These are phyloP conservation scores for Schizothecium vesticola DNA, from an alignment of 495 filamentous ascomycete species.

Conservation along the genomic window DNA sequence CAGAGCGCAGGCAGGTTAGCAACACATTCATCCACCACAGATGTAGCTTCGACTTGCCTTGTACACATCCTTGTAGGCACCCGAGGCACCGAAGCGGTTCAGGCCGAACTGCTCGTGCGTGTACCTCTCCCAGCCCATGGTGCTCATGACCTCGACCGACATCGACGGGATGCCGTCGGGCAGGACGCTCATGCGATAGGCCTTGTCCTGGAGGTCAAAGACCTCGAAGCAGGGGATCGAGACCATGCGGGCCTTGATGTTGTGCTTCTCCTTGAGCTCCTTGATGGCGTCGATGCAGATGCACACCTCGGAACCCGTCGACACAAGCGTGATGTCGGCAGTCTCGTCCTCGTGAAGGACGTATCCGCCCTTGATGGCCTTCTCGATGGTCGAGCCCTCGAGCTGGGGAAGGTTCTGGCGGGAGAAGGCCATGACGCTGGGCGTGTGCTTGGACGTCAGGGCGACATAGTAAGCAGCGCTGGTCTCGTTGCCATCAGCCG, in stretches of 20 bases:
- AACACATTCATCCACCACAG: background rate
- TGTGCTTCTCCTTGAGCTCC: slow-evolving; percentile 83
- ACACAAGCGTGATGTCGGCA: slow-evolving; percentile 84
- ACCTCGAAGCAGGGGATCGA: slow-evolving; percentile 97
- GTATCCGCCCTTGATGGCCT: slow-evolving; percentile 91
- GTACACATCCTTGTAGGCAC: slow-evolving; percentile 97
- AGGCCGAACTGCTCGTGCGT: slow-evolving; percentile 98
- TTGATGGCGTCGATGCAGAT: slow-evolving; percentile 89
- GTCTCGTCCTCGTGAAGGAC: slow-evolving; percentile 76
- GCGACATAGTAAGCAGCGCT: slow-evolving; percentile 96
- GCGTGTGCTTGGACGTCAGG: slow-evolving; percentile 84
- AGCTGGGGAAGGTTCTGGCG: slow-evolving; percentile 98
- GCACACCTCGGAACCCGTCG: slow-evolving; percentile 92
- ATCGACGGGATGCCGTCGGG: slow-evolving; percentile 92
- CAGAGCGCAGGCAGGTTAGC: slow-evolving; percentile 20
- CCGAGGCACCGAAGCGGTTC: slow-evolving; percentile 95
- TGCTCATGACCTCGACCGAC: slow-evolving; percentile 91
- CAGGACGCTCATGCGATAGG: slow-evolving; percentile 83
- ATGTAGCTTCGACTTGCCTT: slow-evolving; percentile 54
- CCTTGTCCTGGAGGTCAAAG: slow-evolving; percentile 90
- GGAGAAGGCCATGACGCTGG: slow-evolving; percentile 87
- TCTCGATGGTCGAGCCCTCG: slow-evolving; percentile 82
- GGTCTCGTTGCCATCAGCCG: slow-evolving; percentile 97
- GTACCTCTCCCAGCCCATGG: slow-evolving; percentile 94
- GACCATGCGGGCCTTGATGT: slow-evolving; percentile 83